Conservation (phyloP, 257 asterid genomes). For the Leonotis leonurus region DNA sequence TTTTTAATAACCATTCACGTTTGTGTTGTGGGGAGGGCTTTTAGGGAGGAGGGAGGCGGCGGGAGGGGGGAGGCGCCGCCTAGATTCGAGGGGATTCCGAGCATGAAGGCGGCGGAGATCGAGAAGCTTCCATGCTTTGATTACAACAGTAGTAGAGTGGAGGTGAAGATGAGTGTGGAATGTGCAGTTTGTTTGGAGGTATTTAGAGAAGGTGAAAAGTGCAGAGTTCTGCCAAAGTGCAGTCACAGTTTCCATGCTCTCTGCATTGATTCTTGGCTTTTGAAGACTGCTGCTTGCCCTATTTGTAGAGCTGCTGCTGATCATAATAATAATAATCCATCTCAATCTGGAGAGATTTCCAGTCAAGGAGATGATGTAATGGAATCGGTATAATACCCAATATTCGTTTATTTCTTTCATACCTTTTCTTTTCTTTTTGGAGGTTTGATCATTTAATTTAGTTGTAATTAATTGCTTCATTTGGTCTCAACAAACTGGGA, state of each 20-base stretch:
- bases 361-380: slow-evolving; percentile 17
- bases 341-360: slow-evolving; percentile 6
- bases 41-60: slow-evolving; percentile 17
- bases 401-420: too few relatives aligned
- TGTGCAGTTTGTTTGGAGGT: slow-evolving; percentile 66
- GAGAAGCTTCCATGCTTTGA: slow-evolving; percentile 47
- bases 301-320: slow-evolving; percentile 44
- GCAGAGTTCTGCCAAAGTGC: slow-evolving; percentile 50
- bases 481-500: too few relatives aligned
- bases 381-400: slow-evolving; percentile 26
- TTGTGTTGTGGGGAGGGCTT: slow-evolving; percentile 58
- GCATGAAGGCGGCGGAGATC: slow-evolving; percentile 47
- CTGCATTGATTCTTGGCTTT: slow-evolving; percentile 64
- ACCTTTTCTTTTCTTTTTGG: too few relatives aligned
- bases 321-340: slow-evolving; percentile 19
- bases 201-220: slow-evolving; percentile 47
- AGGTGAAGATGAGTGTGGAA: slow-evolving; percentile 7
- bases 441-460: background rate
- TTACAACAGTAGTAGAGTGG: slow-evolving; percentile 17
- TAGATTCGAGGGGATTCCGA: slow-evolving; percentile 11
- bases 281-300: slow-evolving; percentile 54
- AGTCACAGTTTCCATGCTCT: slow-evolving; percentile 47
- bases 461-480: background rate
- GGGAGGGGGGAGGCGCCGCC: background rate
- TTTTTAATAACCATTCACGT: slow-evolving; percentile 39